Evolutionary conservation across 1,284 basidiomycete genomes (phyloP), one percentile per base, ranked within the genome.

Genomic region (Ustilago nuda): DNA sequence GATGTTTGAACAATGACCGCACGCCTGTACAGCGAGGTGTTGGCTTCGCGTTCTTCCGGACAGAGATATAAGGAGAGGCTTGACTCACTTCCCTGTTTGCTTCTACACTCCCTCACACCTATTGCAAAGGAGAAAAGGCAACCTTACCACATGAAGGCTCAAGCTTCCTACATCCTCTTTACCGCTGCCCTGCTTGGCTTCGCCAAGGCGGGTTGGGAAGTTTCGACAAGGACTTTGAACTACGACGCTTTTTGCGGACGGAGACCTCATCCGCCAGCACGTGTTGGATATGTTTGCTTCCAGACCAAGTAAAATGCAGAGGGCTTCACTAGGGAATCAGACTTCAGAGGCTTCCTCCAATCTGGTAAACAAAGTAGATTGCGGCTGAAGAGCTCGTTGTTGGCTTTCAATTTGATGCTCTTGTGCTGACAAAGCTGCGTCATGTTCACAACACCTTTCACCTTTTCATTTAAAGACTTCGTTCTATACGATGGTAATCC

Each of bases 281-380:
- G 30, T 19, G 7, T 45, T 7, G n/a, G 5, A 15, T 51, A 8
- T 13, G 50, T 35, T 30, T 51, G 50, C 50, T 51, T 51, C 27
- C 13, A 9, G 5, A 35, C 30, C 17, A 45, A 45, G 15, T 19
- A 0, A 1, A 45, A 45, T 19, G 43, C 43, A 6, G 7, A 8
- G 3, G 43, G 43, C 6, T 45, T 45, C 19, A 8, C n/a, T 11
- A 19, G n/a, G 6, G n/a, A 45, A 19, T 45, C 43, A 35, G 50
- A 51, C 33, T 51, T 51, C 50, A 17, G 33, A 32, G 50, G 50
- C 11, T 51, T 51, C 50, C 11, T 51, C 13, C 27, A 51, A 15
- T 8, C 50, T 51, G 50, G 50, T 6, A 51, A 51, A 27, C 11
- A 51, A 3, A 30, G 50, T 51, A 17, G 23, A 27, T 27, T 27